Conservation (phyloP, 1,139 yeast genomes). For the Yamadazyma taylorii region DNA sequence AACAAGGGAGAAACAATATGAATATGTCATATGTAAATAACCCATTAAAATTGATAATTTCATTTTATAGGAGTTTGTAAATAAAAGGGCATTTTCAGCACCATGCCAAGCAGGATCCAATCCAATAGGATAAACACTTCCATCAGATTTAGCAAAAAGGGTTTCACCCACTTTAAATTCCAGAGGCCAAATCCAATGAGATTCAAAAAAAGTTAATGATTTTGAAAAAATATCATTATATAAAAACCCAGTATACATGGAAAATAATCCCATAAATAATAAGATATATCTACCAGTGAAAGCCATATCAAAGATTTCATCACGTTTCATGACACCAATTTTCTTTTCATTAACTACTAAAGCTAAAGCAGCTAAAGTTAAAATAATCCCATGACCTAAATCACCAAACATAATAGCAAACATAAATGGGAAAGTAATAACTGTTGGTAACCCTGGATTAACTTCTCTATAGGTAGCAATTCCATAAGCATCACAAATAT, state of each 20-base stretch:
- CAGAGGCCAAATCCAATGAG: slow-evolving; percentile 79
- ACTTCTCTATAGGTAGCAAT: slow-evolving; percentile 75
- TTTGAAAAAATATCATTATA: slow-evolving; percentile 78
- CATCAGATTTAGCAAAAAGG: slow-evolving; percentile 47
- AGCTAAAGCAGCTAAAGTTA: slow-evolving; percentile 57
- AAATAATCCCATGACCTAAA: slow-evolving; percentile 73
- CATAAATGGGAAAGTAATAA: slow-evolving; percentile 82
- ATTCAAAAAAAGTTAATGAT: slow-evolving; percentile 68
- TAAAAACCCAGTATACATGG: slow-evolving; percentile 75
- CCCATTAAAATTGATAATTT: slow-evolving; percentile 80
- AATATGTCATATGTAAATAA: slow-evolving; percentile 74
- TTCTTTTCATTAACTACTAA: slow-evolving; percentile 63
- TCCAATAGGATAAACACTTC: slow-evolving; percentile 67
- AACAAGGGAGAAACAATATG: slow-evolving; percentile 65
- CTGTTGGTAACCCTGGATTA: slow-evolving; percentile 78
- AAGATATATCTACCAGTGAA: slow-evolving; percentile 72
- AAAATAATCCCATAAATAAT: slow-evolving; percentile 72
- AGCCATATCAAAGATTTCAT: slow-evolving; percentile 83
- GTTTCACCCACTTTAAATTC: slow-evolving; percentile 58
- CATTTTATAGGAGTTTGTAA: slow-evolving; percentile 81
- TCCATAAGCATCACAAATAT: slow-evolving; percentile 80
- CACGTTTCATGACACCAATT: slow-evolving; percentile 61
- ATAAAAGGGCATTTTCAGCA: slow-evolving; percentile 69
- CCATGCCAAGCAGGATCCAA: slow-evolving; percentile 84
- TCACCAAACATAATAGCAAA: slow-evolving; percentile 90